Evolutionary conservation across 225 moss, liverwort and hornwort species (phyloP).

Genomic region (Rhytidiadelphus loreus): DNA sequence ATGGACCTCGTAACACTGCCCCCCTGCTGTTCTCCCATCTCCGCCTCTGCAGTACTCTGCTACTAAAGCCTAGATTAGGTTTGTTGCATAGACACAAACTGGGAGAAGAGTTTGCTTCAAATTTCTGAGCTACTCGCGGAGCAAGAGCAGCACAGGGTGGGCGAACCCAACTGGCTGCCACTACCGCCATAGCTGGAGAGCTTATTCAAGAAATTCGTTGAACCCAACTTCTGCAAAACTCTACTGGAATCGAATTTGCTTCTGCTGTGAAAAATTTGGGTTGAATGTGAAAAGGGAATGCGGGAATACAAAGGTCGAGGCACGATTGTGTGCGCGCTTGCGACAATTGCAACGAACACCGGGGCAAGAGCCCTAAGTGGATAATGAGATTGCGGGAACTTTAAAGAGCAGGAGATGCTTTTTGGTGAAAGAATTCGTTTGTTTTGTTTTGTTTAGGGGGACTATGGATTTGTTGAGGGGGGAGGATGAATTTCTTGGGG

Average conservation of each 20-base stretch:
- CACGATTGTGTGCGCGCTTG: not conserved
- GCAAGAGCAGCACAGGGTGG: not conserved
- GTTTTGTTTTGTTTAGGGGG: too few relatives aligned
- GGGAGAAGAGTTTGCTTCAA: not conserved
- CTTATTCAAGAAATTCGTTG: not conserved
- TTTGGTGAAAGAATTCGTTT: not conserved
- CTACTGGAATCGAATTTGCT: not conserved
- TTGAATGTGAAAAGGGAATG: not conserved
- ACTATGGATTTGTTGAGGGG: not conserved
- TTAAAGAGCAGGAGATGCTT: not conserved
- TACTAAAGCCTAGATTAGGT: not conserved
- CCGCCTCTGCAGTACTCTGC: not conserved
- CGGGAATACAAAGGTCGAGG: not conserved
- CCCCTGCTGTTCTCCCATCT: not conserved
- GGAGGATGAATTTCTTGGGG: not conserved
- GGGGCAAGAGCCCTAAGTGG: not conserved
- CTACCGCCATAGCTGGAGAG: slow-evolving; percentile 17
- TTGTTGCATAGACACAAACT: not conserved
- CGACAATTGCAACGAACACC: not conserved
- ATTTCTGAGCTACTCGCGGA: not conserved
- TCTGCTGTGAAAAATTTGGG: not conserved
- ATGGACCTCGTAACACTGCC: not conserved
- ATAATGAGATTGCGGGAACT: not conserved
- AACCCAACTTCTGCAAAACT: not conserved
- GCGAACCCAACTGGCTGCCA: slow-evolving; percentile 11